phyloP scores from a whole-genome alignment of 306 rosid species.

The Quercus berberidifolia region DNA sequence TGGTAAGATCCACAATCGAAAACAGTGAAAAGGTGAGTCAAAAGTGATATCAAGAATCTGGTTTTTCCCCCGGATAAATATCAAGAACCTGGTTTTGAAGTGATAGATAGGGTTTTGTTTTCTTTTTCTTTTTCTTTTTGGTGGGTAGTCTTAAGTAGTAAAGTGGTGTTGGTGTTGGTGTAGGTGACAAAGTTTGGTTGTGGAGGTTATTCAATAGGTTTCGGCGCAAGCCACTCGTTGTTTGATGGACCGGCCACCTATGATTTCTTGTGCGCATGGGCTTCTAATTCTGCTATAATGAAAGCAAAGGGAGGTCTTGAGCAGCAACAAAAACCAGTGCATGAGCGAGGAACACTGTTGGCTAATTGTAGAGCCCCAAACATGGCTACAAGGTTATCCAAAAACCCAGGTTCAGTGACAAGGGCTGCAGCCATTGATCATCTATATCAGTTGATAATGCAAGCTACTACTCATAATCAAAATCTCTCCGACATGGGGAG shows the following conservation, averaged over 20 bases:
- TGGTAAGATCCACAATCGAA: not conserved
- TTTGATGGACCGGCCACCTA: conserved; percentile 76
- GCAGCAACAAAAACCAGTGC: conserved; percentile 50
- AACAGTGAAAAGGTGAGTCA: not conserved
- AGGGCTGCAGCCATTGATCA: conserved; percentile 61
- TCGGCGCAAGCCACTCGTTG: conserved; percentile 70
- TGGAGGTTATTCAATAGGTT: conserved; percentile 72
- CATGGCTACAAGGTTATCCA: conserved; percentile 10
- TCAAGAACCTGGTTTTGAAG: too few species aligned
- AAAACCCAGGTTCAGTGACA: conserved; percentile 3
- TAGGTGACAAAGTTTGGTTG: conserved; percentile 81
- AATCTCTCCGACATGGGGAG: not conserved
- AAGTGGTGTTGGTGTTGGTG: not conserved
- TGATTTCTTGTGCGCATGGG: conserved; percentile 67
- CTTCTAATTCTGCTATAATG: conserved; percentile 46
- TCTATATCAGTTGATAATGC: conserved; percentile 61
- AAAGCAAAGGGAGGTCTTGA: conserved; percentile 18
- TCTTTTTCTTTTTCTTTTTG: not conserved
- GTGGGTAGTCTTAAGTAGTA: not conserved
- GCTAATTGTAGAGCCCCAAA: not conserved
- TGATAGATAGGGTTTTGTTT: too few species aligned
- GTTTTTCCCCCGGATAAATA: too few species aligned
- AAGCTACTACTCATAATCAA: conserved; percentile 25
- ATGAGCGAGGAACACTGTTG: conserved; percentile 51
- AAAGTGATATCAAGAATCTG: too few species aligned